A percentile compares a stretch with the other conserved stretches of the same genome.
phyloP scores from a whole-genome alignment of 225 moss, liverwort and hornwort genomes.

The Sphagnum tenellum region DNA sequence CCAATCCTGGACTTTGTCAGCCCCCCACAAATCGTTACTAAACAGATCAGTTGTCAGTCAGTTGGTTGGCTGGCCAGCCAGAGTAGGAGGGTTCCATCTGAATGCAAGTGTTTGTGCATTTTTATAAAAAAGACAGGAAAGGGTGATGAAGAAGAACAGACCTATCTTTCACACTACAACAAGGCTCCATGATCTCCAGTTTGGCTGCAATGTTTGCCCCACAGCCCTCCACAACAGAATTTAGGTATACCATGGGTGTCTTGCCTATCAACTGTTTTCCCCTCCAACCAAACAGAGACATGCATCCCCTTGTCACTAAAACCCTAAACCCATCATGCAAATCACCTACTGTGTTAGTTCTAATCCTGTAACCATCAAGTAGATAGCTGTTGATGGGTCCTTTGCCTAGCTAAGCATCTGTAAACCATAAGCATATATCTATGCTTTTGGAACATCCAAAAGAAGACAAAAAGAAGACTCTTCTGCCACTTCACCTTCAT shows the following conservation, averaged over 20 bases:
- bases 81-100: too few species aligned
- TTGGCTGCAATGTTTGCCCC: conserved; percentile 90
- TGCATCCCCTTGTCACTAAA: too few species aligned
- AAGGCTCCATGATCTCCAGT: conserved; percentile 98
- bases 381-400: background rate
- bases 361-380: background rate
- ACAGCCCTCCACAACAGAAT: conserved; percentile 66
- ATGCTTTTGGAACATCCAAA: too few species aligned
- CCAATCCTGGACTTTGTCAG: conserved; percentile 61
- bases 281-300: background rate
- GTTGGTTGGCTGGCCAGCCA: too few species aligned
- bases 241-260: conserved; percentile 98
- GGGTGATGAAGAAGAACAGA: conserved; percentile 10
- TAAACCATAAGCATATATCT: too few species aligned
- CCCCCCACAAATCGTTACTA: too few species aligned
- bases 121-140: background rate
- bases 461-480: too few species aligned
- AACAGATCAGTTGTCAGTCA: too few species aligned
- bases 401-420: too few species aligned
- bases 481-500: too few species aligned
- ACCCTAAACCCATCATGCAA: too few species aligned
- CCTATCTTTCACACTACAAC: conserved; percentile 98
- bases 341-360: background rate
- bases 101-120: too few species aligned
- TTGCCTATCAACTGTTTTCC: conserved; percentile 77